Conservation (phyloP, 1,284 basidiomycete genomes). For the Sanghuangporus weigelae region DNA sequence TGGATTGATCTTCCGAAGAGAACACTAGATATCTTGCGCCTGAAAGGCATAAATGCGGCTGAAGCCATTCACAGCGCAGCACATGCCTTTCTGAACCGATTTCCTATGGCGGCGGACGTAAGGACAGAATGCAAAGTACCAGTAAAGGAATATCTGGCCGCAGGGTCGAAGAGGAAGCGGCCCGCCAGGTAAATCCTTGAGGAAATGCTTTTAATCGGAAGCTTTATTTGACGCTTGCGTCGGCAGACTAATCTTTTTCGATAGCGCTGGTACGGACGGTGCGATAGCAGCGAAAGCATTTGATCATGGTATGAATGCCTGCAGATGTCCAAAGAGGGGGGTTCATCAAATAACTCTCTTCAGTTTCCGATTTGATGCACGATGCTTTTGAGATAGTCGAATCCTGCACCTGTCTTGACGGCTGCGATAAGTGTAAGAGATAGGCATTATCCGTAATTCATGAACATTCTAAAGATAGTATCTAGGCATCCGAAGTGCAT, state of each 20-base stretch:
- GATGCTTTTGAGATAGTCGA: conserved; percentile 64
- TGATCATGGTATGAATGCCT: conserved; percentile 62
- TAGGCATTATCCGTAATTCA: not conserved
- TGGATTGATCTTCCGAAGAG: conserved; percentile 79
- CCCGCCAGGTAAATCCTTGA: conserved; percentile 56
- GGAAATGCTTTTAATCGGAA: not conserved
- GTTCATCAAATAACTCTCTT: conserved; percentile 8
- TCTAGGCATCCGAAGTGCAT: conserved; percentile 56
- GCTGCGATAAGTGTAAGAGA: conserved; percentile 66
- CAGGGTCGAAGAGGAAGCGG: conserved; percentile 59
- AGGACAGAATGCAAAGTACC: conserved; percentile 81
- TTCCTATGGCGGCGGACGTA: conserved; percentile 68
- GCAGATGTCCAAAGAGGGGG: not conserved
- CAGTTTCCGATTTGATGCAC: conserved; percentile 57
- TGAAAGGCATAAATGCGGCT: conserved; percentile 57
- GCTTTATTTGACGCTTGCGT: not conserved
- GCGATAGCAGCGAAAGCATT: conserved; percentile 79
- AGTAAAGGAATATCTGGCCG: conserved; percentile 72
- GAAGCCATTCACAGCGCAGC: conserved; percentile 83
- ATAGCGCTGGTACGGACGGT: conserved; percentile 63
- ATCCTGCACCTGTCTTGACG: conserved; percentile 62
- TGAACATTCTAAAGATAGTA: not conserved
- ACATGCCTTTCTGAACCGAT: conserved; percentile 81
- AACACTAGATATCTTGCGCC: conserved; percentile 48
- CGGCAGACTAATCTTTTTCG: conserved; percentile 77